Evolutionary conservation across 2,329 filamentous ascomycete species (phyloP).

Genomic region (Trichophyton verrucosum): DNA sequence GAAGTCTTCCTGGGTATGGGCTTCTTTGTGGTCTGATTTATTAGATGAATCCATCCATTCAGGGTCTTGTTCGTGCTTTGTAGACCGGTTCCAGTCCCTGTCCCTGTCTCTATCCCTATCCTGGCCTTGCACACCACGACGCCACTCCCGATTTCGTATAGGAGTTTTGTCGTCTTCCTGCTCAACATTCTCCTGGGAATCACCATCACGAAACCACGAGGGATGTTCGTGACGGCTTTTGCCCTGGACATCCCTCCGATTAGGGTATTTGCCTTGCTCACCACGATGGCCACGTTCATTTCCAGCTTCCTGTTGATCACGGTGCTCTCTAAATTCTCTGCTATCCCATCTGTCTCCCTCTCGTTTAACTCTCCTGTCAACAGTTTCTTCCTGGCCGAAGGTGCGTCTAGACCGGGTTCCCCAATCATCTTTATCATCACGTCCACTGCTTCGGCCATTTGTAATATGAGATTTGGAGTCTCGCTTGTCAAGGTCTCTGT

Average conservation of each 20-base stretch:
- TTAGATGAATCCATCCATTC: slow-evolving; percentile 76
- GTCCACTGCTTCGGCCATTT: slow-evolving; percentile 24
- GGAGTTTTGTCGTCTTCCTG: slow-evolving; percentile 32
- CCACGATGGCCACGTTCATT: slow-evolving; percentile 40
- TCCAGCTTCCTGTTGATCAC: slow-evolving; percentile 43
- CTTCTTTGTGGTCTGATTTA: slow-evolving; percentile 53
- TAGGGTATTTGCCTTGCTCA: slow-evolving; percentile 39
- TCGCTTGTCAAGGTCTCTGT: slow-evolving; percentile 24
- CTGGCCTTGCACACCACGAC: slow-evolving; percentile 33
- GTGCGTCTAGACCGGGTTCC: slow-evolving; percentile 28
- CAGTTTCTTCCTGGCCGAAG: slow-evolving; percentile 29
- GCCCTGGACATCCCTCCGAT: slow-evolving; percentile 51
- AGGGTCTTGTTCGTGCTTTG: slow-evolving; percentile 61
- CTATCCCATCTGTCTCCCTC: slow-evolving; percentile 33
- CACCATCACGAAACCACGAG: slow-evolving; percentile 60
- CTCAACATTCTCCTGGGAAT: slow-evolving; percentile 22
- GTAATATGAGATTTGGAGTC: slow-evolving; percentile 24
- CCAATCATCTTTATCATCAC: slow-evolving; percentile 33
- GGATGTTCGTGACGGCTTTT: slow-evolving; percentile 53
- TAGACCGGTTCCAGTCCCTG: slow-evolving; percentile 42
- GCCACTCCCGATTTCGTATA: slow-evolving; percentile 55
- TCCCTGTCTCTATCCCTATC: slow-evolving; percentile 34
- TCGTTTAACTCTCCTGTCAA: slow-evolving; percentile 29
- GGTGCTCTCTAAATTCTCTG: slow-evolving; percentile 38
- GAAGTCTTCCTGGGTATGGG: slow-evolving; percentile 79